A percentile compares a stretch with the other conserved stretches of the same genome.
Conservation (phyloP, 2,329 filamentous ascomycete genomes). For the Alternaria sp. region DNA sequence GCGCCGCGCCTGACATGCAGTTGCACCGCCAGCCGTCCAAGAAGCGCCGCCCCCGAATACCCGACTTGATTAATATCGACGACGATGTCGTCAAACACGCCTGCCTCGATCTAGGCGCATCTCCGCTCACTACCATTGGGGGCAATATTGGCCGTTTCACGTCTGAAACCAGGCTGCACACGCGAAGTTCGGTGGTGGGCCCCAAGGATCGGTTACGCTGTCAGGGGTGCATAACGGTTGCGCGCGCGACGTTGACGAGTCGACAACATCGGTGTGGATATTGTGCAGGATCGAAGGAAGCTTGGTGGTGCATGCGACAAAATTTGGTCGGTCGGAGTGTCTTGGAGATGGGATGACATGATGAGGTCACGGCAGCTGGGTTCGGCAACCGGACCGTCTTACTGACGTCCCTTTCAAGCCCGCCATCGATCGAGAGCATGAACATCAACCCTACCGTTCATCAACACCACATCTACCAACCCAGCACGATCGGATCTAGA, state of each 20-base stretch:
- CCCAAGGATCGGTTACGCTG: not conserved
- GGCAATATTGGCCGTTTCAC: constrained; percentile 28
- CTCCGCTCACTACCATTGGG: constrained; percentile 22
- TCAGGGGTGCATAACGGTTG: constrained; percentile 10
- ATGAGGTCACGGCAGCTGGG: not conserved
- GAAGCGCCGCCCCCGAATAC: not conserved
- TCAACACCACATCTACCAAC: constrained; percentile 1
- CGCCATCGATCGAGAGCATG: not conserved
- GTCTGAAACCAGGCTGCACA: constrained; percentile 22
- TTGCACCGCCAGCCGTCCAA: not conserved
- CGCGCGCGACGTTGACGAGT: constrained; percentile 11
- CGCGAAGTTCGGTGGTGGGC: constrained; percentile 7
- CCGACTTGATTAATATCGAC: constrained; percentile 7
- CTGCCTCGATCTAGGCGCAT: constrained; percentile 9
- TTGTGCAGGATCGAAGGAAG: not conserved
- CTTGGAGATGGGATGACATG: not conserved
- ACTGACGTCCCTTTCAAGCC: not conserved
- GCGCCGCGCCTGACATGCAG: not conserved
- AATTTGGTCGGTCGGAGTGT: not conserved
- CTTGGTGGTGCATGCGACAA: not conserved
- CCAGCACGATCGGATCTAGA: constrained; percentile 8
- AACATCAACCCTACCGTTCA: constrained; percentile 3
- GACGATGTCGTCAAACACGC: constrained; percentile 16
- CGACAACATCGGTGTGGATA: not conserved
- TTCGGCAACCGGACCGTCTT: not conserved